A percentile compares a stretch with the other conserved stretches of the same genome.
Evolutionary conservation across 192 early-diverging fungal genomes (phyloP).

Genomic region (Linnemannia schmuckeri): DNA sequence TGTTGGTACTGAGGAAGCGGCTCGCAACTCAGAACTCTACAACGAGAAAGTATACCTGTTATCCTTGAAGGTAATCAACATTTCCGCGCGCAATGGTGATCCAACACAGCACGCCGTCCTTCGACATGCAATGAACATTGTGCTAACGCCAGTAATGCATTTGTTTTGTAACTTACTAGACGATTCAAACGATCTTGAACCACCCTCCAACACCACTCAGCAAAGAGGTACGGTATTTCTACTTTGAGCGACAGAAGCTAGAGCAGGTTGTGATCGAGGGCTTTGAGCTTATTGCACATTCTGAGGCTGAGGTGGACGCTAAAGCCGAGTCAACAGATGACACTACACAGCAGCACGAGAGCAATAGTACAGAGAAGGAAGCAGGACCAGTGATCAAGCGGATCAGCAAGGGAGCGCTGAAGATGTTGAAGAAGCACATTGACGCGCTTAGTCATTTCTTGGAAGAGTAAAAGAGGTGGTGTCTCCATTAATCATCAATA

Average conservation of each 20-base stretch:
- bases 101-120: too few relatives aligned
- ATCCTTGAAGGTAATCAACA: slow-evolving; percentile 42
- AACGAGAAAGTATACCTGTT: slow-evolving; percentile 72
- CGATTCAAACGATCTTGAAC: slow-evolving; percentile 48
- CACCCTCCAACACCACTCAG: slow-evolving; percentile 45
- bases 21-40: slow-evolving; percentile 61
- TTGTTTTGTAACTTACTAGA: slow-evolving; percentile 12
- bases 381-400: not conserved
- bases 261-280: slow-evolving; percentile 56
- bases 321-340: not conserved
- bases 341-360: not conserved
- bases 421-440: slow-evolving; percentile 54
- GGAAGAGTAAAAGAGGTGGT: slow-evolving; percentile 21
- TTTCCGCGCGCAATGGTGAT: not conserved
- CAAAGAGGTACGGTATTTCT: slow-evolving; percentile 44
- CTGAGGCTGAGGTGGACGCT: slow-evolving; percentile 16
- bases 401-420: slow-evolving; percentile 55
- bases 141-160: not conserved
- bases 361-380: not conserved
- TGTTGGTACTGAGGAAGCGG: slow-evolving; percentile 64
- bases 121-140: too few relatives aligned
- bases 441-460: slow-evolving; percentile 39
- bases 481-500: too few relatives aligned
- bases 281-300: slow-evolving; percentile 37
- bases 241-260: slow-evolving; percentile 32